Evolutionary conservation across 1,284 basidiomycete species (phyloP).

Genomic region (Ustilago trichophora): DNA sequence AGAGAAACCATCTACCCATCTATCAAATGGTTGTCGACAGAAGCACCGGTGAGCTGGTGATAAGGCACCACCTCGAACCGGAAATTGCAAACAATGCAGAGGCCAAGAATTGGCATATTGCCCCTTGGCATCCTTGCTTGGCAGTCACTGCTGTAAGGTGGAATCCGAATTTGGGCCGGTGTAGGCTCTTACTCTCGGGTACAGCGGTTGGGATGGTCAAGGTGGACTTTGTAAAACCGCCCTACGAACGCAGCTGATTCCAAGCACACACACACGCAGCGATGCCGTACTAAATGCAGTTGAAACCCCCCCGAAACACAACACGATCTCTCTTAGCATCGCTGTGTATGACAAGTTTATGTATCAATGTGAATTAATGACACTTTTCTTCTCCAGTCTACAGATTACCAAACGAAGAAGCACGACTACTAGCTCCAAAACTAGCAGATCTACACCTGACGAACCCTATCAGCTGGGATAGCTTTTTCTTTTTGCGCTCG

Average conservation of each 20-base stretch:
- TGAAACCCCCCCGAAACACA: no score
- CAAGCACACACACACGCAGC: neutral
- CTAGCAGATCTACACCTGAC: no score
- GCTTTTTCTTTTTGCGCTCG: no score
- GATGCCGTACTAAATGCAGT: no score
- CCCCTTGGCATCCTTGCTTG: conserved; percentile 16
- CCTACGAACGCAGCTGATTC: conserved; percentile 7
- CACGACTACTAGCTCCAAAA: no score
- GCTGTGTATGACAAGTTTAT: no score
- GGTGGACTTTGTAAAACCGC: conserved; percentile 24
- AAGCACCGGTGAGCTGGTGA: conserved; percentile 7
- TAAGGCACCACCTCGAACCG: conserved; percentile 7
- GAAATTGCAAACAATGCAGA: conserved; percentile 15
- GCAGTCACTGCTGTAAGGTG: conserved; percentile 25
- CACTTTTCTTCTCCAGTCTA: no score
- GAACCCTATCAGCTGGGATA: no score
- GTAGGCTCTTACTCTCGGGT: conserved; percentile 13
- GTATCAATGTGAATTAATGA: no score
- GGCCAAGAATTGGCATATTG: conserved; percentile 10
- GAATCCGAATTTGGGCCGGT: conserved; percentile 29
- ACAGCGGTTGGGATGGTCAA: conserved; percentile 24
- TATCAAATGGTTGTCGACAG: conserved; percentile 20
- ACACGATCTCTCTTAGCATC: no score
- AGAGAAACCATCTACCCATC: conserved; percentile 12
- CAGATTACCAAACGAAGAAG: neutral